Conservation (phyloP, 164 flowering plant genomes). For the Pachysandra terminalis region DNA sequence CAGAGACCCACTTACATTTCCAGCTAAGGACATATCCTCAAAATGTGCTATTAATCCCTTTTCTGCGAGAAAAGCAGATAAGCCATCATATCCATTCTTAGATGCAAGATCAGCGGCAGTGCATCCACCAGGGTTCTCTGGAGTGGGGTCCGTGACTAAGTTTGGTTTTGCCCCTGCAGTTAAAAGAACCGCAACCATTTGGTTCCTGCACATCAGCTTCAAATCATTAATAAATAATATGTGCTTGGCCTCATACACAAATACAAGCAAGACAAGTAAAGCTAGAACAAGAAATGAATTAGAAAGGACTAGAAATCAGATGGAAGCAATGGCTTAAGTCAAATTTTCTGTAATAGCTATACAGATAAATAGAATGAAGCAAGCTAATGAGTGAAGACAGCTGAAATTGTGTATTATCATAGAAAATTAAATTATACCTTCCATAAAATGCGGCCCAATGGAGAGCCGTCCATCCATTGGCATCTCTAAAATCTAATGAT, state of each 20-base stretch:
- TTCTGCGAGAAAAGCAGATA: conserved; percentile 94
- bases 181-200: conserved; percentile 69
- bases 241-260: neutral
- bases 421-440: conserved; percentile 43
- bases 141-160: conserved; percentile 78
- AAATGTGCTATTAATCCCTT: conserved; percentile 72
- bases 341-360: neutral
- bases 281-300: too few species aligned
- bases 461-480: conserved; percentile 93
- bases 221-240: too few species aligned
- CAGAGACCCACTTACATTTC: conserved; percentile 70
- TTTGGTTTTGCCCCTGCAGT: conserved; percentile 78
- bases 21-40: conserved; percentile 69
- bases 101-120: conserved; percentile 85
- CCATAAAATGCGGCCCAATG: conserved; percentile 96
- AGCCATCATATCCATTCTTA: conserved; percentile 60
- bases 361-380: neutral
- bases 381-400: neutral
- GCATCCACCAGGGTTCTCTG: conserved; percentile 68
- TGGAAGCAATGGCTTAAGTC: too few species aligned
- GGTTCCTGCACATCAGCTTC: conserved; percentile 36
- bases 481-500: conserved; percentile 86
- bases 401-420: neutral
- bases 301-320: too few species aligned
- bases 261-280: neutral